phyloP scores from a whole-genome alignment of 345 rosid species.

The Acer saccharum region DNA sequence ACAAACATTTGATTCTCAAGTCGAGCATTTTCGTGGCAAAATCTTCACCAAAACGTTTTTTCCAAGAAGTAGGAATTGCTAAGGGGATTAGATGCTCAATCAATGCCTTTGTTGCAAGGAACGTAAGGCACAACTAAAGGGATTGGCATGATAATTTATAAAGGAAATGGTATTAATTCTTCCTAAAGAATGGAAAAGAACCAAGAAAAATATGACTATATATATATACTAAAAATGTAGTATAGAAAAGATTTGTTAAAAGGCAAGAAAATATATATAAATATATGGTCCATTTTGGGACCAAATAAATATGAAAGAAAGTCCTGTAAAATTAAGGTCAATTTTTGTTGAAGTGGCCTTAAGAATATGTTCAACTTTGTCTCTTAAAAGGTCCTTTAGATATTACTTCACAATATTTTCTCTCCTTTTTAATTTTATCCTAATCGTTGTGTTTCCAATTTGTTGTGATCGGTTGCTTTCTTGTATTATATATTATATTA shows the following conservation, averaged over 20 bases:
- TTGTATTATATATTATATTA: background rate
- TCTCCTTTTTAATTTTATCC: background rate
- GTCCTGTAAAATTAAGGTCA: background rate
- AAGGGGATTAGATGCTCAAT: conserved; percentile 24
- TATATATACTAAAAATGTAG: too few species aligned
- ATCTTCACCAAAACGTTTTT: conserved; percentile 15
- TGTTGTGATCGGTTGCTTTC: background rate
- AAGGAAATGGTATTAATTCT: background rate
- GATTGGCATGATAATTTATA: background rate
- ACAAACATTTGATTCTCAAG: conserved; percentile 10
- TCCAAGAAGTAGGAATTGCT: background rate
- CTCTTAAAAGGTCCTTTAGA: conserved; percentile 37
- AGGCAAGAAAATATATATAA: background rate
- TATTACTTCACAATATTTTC: conserved; percentile 28
- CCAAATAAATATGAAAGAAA: background rate
- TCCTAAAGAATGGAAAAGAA: background rate
- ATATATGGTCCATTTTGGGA: conserved; percentile 25
- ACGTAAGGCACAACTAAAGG: background rate
- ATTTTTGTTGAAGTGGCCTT: conserved; percentile 2
- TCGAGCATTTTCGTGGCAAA: background rate
- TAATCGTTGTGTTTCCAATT: conserved; percentile 12
- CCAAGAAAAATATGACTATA: background rate
- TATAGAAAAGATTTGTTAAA: background rate
- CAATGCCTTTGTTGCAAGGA: conserved; percentile 1
- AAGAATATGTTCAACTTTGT: conserved; percentile 42